Evolutionary conservation across 352 stramenopile genomes (phyloP), one percentile per base, ranked within the genome.

Genomic region (Thraustochytrium sp.): DNA sequence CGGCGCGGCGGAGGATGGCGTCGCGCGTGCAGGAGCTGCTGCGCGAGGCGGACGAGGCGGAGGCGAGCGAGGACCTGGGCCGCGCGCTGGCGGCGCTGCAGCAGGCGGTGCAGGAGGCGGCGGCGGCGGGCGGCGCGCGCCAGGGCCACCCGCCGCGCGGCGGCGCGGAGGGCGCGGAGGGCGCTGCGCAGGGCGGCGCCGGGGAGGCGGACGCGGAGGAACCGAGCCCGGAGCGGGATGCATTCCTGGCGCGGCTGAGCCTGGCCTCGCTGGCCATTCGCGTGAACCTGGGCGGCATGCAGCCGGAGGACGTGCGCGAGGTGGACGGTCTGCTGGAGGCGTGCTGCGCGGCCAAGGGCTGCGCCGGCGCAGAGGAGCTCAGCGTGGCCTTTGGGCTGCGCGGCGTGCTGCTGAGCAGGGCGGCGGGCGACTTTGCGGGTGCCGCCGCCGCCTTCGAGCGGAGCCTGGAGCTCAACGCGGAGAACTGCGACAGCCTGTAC

Each of bases 401-500:
- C 13, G 68, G 68, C 2, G 36, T 64, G 0, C 29, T 80, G 46
- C 68, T 55, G 18, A 65, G 68, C 68, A 23, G 51, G 13, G 48
- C 40, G 21, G 9, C 63, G 8, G 68, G 68, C 48, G 68, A 80
- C 51, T 64, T 80, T 46, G 37, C 76, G 21, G 46, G 29, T 16
- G 68, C 68, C n/a, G 51, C 36, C 21, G n/a, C 26, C 8, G 18
- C 46, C 42, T 64, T 80, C 38, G 4, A 72, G 0, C 5, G 76
- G 68, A 80, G 68, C 68, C 53, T 80, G 9, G 29, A 2, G 8
- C 53, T 80, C 21, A 72, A 80, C 31, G 42, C 21, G 16, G 31
- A 29, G n/a, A 80, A 80, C 18, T 46, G 2, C 23, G 68, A 80
- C 68, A 46, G 21, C 1, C 68, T 80, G 5, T 80, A 55, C 68